A percentile compares a stretch with the other conserved stretches of the same genome.
These are phyloP conservation scores for Dothidotthia symphoricarpi DNA, from an alignment of 2,329 filamentous ascomycete species.

Conservation along the genomic window DNA sequence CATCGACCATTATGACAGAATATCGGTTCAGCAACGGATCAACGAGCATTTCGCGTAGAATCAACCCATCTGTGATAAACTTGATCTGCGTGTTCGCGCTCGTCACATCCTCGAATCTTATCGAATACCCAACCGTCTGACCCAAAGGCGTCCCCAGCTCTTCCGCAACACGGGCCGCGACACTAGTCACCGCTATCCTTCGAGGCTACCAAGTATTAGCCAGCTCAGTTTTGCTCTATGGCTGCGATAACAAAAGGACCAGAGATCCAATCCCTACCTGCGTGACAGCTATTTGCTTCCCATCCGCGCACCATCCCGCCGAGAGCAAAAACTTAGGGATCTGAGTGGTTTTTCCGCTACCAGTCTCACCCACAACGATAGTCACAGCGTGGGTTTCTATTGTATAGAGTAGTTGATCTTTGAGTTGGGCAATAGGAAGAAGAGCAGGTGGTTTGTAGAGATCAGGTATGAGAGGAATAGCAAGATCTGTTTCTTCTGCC, in stretches of 20 bases:
- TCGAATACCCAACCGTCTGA: constrained; percentile 84
- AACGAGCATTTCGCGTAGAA: constrained; percentile 87
- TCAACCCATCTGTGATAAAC: constrained; percentile 88
- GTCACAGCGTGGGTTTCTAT: constrained; percentile 82
- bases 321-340: constrained; percentile 87
- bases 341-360: constrained; percentile 81
- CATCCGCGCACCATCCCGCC: constrained; percentile 83
- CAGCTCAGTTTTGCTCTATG: neutral
- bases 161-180: constrained; percentile 83
- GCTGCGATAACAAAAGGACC: neutral
- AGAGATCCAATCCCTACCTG: constrained; percentile 47
- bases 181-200: constrained; percentile 84
- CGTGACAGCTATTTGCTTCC: constrained; percentile 81
- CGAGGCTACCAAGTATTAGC: constrained; percentile 61
- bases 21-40: constrained; percentile 89
- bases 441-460: constrained; percentile 82
- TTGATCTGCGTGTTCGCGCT: constrained; percentile 85
- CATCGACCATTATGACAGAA: constrained; percentile 95
- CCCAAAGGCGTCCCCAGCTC: constrained; percentile 84
- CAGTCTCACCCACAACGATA: constrained; percentile 89
- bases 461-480: constrained; percentile 65
- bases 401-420: constrained; percentile 75
- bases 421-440: constrained; percentile 83
- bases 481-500: constrained; percentile 44
- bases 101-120: constrained; percentile 87